Percentiles rank a stretch among this genome's conserved stretches.
Evolutionary conservation across 371 early-diverging fungal species (phyloP).

Genomic region (Mortierella sp.): DNA sequence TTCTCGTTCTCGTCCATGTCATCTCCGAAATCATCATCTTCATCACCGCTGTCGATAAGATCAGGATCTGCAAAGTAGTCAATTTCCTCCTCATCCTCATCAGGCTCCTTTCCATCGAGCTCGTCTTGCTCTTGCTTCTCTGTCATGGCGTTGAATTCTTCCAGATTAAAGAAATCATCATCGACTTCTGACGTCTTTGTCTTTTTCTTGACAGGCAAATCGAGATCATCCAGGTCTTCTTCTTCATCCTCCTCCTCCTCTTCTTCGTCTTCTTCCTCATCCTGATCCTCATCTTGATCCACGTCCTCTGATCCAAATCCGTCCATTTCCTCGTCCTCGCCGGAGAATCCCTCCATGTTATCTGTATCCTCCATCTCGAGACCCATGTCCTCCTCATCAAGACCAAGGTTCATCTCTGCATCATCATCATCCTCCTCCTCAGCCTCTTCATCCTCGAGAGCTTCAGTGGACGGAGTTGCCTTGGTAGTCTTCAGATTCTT

Average conservation of each 20-base stretch:
- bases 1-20: slow-evolving; percentile 59
- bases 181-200: slow-evolving; percentile 65
- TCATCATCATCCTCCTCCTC: slow-evolving; percentile 52
- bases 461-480: slow-evolving; percentile 5
- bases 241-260: slow-evolving; percentile 40
- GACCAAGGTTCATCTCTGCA: slow-evolving; percentile 54
- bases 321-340: slow-evolving; percentile 45
- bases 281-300: slow-evolving; percentile 30
- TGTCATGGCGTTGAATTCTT: slow-evolving; percentile 71
- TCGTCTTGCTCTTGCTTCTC: slow-evolving; percentile 71
- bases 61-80: slow-evolving; percentile 65
- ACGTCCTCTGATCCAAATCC: slow-evolving; percentile 16
- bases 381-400: slow-evolving; percentile 53
- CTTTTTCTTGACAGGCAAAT: slow-evolving; percentile 52
- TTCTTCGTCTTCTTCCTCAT: slow-evolving; percentile 30
- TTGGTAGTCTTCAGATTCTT: slow-evolving; percentile 56
- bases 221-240: slow-evolving; percentile 54
- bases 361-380: slow-evolving; percentile 54
- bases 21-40: slow-evolving; percentile 50
- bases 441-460: slow-evolving; percentile 39
- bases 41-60: slow-evolving; percentile 58
- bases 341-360: slow-evolving; percentile 55
- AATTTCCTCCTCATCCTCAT: slow-evolving; percentile 65
- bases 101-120: slow-evolving; percentile 59
- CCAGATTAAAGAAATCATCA: slow-evolving; percentile 75